These are phyloP conservation scores for Phytopythium ostracodes DNA, from an alignment of 352 stramenopile species.

Conservation along the genomic window DNA sequence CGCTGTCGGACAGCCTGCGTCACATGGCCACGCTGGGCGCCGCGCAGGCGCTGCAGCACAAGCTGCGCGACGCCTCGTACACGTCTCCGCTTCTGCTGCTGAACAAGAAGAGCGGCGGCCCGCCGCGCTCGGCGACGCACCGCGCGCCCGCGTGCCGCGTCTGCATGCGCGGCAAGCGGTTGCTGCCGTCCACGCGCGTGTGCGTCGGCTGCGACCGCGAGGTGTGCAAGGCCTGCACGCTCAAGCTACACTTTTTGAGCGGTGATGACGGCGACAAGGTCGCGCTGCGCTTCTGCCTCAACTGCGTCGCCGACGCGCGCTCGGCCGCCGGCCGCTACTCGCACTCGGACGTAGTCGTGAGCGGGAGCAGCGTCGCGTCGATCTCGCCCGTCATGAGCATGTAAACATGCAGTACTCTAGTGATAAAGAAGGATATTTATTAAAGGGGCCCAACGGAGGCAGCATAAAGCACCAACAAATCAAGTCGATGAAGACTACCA, in stretches of 20 bases:
- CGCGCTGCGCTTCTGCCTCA: conserved; percentile 15
- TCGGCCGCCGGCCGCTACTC: neutral
- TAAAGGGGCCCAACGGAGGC: neutral
- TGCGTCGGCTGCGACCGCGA: conserved; percentile 14
- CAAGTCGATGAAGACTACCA: neutral
- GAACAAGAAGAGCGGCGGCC: conserved; percentile 7
- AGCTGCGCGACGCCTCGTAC: conserved; percentile 14
- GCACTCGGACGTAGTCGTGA: neutral
- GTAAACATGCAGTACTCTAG: neutral
- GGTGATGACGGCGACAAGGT: conserved; percentile 7
- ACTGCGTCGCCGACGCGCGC: conserved; percentile 18
- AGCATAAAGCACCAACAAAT: neutral
- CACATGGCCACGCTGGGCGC: conserved; percentile 23
- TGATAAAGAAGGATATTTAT: conserved; percentile 1
- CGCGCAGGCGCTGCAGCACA: conserved; percentile 17
- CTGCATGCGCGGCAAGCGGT: conserved; percentile 23
- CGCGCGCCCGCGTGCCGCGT: conserved; percentile 17
- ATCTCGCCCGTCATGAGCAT: conserved; percentile 2
- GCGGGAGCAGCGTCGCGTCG: neutral
- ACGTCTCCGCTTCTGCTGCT: conserved; percentile 1
- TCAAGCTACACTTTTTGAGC: conserved; percentile 17
- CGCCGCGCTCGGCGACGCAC: neutral
- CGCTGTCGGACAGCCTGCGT: conserved; percentile 20
- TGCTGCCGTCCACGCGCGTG: conserved; percentile 17
- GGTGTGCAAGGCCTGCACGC: conserved; percentile 18